A percentile compares a stretch with the other conserved stretches of the same genome.
phyloP scores from a whole-genome alignment of 768 basidiomycete genomes.

The Kondoa malvinella region DNA sequence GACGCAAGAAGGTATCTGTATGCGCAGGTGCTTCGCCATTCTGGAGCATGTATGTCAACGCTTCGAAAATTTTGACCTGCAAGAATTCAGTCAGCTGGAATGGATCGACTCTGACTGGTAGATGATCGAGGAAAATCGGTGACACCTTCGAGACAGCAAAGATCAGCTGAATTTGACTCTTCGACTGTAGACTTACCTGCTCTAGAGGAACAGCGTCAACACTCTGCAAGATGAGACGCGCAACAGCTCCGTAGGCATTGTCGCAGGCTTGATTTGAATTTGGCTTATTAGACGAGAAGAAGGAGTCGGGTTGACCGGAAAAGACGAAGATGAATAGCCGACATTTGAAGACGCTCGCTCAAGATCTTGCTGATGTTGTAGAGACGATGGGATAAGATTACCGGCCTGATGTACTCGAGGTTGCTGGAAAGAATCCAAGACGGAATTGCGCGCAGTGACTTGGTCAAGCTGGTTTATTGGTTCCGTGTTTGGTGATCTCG shows the following conservation, averaged over 20 bases:
- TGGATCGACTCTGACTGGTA: background rate
- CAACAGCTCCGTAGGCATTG: conserved; percentile 89
- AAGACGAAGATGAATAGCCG: no score
- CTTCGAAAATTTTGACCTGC: conserved; percentile 4
- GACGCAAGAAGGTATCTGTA: background rate
- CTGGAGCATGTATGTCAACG: background rate
- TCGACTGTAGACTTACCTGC: conserved; percentile 34
- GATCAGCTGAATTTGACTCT: conserved; percentile 53
- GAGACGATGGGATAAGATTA: no score
- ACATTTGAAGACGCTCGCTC: no score
- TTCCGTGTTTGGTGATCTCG: no score
- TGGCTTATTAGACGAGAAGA: no score
- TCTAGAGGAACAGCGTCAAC: conserved; percentile 63
- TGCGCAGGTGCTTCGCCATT: background rate
- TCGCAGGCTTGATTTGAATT: conserved; percentile 72
- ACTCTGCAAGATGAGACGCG: conserved; percentile 69
- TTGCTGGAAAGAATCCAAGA: no score
- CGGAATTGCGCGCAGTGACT: no score
- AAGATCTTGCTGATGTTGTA: no score
- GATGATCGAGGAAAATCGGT: background rate
- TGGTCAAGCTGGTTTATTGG: no score
- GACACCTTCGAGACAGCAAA: conserved; percentile 35
- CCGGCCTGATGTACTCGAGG: no score
- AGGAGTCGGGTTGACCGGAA: no score
- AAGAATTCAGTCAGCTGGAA: background rate